Base-by-base conservation (phyloP, 768 basidiomycete genomes). In the Xerocomus brunneocitrinus region DNA sequence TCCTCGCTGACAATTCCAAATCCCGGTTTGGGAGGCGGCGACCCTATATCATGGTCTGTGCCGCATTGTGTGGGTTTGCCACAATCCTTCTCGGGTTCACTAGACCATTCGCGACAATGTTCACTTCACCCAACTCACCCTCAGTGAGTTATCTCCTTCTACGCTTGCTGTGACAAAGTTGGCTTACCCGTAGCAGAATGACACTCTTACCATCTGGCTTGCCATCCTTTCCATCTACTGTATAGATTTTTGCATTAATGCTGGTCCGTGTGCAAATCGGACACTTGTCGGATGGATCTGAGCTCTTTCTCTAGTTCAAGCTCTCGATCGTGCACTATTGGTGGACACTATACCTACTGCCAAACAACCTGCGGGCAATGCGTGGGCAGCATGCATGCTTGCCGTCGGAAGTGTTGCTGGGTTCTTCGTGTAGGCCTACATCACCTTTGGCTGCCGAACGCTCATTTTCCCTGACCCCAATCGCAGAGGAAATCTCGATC, bases 381-480 rank as follows among this genome's bases (percentile, higher is more conserved):
- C 95, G 0, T 98, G 95, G 95, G 95, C 92, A 0, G 91, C 90
- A 0, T 75, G 88, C n/a, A 95, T 97, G 91, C 73, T 89, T 42
- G 91, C 90, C 1, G 62, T 94, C 27, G 95, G 95, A 10, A 84
- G 89, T 51, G 85, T 95, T 0, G 74, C 84, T 2, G 94, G 93
- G 0, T 95, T 94, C 68, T 95, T 89, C 63, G 76, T 91, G 93
- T 94, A 59, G 60, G 89, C 32, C 51, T 7, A 3, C 32, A n/a
- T 42, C 12, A 2, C 19, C 7, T 38, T 49, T 8, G 3, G 8
- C 16, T 35, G 2, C 6, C 19, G 13, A 31, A 8, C 13, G 9
- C 31, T 39, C 48, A 3, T 25, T 7, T 22, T 34, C 49, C 35
- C 52, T 41, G 12, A 43, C 38, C 28, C 50, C 5, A 34, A 14